Evolutionary conservation across 148 eudicot genomes (phyloP).

Genomic region (Rhododendron ovatum): DNA sequence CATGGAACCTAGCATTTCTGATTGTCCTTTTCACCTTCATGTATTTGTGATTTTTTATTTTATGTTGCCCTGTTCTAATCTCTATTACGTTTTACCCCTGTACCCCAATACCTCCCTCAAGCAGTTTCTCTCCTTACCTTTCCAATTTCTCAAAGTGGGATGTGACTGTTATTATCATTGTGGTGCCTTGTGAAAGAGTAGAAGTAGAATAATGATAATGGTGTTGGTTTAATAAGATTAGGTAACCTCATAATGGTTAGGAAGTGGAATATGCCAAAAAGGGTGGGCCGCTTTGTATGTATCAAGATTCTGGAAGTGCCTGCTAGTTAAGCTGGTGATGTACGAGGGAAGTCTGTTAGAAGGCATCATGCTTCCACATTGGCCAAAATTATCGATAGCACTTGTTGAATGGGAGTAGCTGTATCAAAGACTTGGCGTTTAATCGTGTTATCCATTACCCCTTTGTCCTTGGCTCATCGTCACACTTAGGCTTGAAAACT

Average conservation of each 20-base stretch:
- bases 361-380: not conserved
- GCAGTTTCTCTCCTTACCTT: not conserved
- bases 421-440: not conserved
- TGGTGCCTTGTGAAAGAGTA: not conserved
- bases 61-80: not conserved
- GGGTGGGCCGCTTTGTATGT: not conserved
- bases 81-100: not conserved
- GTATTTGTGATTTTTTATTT: not conserved
- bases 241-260: not conserved
- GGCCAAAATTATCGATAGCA: not conserved
- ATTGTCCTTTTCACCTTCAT: not conserved
- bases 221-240: not conserved
- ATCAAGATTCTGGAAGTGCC: not conserved
- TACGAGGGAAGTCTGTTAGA: not conserved
- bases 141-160: not conserved
- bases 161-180: not conserved
- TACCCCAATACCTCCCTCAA: not conserved
- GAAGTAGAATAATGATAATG: not conserved
- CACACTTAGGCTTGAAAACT: not conserved
- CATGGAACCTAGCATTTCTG: not conserved
- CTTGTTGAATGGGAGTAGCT: not conserved
- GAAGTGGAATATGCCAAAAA: not conserved
- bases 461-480: not conserved
- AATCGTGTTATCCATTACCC: not conserved
- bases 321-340: not conserved